phyloP scores from a whole-genome alignment of 306 rosid species.

The Arachis hypogaea region DNA sequence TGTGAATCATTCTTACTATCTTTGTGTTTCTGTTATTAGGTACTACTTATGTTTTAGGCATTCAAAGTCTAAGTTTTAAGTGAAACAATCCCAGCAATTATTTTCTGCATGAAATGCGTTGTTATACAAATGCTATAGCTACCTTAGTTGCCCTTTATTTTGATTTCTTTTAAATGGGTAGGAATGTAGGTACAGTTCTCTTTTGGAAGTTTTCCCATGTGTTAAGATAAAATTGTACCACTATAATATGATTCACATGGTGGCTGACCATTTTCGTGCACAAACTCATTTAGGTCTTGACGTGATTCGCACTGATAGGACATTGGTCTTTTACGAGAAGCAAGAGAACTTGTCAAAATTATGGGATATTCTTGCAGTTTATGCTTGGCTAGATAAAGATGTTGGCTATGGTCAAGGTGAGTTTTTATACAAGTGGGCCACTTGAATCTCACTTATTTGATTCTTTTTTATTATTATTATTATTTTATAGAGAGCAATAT shows the following conservation, averaged over 20 bases:
- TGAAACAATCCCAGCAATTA: slow-evolving; percentile 10
- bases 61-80: no score
- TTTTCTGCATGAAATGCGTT: slow-evolving; percentile 36
- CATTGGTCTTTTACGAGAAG: slow-evolving; percentile 93
- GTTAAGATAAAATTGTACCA: slow-evolving; percentile 7
- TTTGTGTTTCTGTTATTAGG: slow-evolving; percentile 4
- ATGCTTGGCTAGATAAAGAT: slow-evolving; percentile 94
- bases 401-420: slow-evolving; percentile 97
- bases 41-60: slow-evolving; percentile 13
- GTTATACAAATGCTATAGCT: slow-evolving; percentile 12
- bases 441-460: slow-evolving; percentile 21
- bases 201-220: slow-evolving; percentile 26
- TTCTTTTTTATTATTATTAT: not conserved
- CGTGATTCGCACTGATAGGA: slow-evolving; percentile 94
- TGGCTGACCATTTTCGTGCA: slow-evolving; percentile 30
- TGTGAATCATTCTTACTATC: slow-evolving; percentile 37
- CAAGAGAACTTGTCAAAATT: slow-evolving; percentile 86
- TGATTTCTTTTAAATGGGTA: slow-evolving; percentile 13
- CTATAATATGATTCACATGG: slow-evolving; percentile 1
- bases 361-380: slow-evolving; percentile 96
- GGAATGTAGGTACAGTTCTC: slow-evolving; percentile 14
- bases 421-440: slow-evolving; percentile 34
- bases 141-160: not conserved
- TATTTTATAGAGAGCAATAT: not conserved
- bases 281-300: slow-evolving; percentile 79